Percentiles rank a stretch among this genome's conserved stretches.
Evolutionary conservation across 1,284 basidiomycete species (phyloP).

Genomic region (Paramarasmius palmivorus): DNA sequence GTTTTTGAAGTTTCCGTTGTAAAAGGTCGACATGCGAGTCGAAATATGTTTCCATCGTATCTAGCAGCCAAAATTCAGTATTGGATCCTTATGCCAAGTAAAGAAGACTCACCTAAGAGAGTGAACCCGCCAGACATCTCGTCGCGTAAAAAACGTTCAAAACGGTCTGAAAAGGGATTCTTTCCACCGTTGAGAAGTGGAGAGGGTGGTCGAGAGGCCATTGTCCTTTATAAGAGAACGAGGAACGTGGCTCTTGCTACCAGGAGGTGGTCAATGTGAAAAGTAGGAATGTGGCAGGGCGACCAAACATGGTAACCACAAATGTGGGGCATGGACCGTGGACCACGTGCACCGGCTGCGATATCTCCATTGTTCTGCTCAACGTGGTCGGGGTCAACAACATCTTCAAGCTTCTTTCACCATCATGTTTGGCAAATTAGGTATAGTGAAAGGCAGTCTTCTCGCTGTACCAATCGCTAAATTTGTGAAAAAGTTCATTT

Average conservation of each 20-base stretch:
- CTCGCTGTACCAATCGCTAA: not conserved
- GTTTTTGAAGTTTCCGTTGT: conserved; percentile 84
- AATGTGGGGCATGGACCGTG: not conserved
- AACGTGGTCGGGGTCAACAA: not conserved
- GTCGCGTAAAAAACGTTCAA: conserved; percentile 45
- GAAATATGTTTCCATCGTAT: conserved; percentile 88
- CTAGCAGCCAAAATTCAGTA: conserved; percentile 32
- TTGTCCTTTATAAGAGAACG: conserved; percentile 17
- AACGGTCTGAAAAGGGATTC: conserved; percentile 38
- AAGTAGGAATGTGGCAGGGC: not conserved
- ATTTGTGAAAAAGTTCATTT: conserved; percentile 50
- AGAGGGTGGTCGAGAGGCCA: conserved; percentile 40
- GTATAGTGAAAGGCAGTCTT: conserved; percentile 16
- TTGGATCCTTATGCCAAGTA: not conserved
- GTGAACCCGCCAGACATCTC: conserved; percentile 30
- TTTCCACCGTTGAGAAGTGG: conserved; percentile 30
- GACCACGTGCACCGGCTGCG: not conserved
- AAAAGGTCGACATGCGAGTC: conserved; percentile 90
- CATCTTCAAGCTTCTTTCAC: conserved; percentile 11
- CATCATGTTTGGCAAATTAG: conserved; percentile 54
- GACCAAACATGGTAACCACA: not conserved
- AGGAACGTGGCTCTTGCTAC: not conserved
- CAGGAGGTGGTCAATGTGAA: not conserved
- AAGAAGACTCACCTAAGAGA: conserved; percentile 6
- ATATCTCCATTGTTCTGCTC: not conserved